Conservation (phyloP, 345 rosid genomes). For the Firmiana major region DNA sequence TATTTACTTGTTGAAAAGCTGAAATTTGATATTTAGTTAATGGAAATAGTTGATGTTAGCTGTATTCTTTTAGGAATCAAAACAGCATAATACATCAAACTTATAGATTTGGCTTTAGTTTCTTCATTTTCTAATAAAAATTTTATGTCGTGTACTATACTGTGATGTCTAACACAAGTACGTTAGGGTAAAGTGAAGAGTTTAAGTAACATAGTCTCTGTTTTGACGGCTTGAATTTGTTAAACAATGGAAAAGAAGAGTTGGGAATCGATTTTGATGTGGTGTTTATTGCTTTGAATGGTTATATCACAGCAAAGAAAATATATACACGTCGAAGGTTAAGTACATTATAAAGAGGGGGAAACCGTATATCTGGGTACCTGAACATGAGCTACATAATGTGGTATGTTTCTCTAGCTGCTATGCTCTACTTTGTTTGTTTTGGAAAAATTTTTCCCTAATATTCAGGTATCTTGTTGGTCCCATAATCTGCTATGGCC, state of each 20-base stretch:
- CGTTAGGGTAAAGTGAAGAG: not conserved
- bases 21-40: not conserved
- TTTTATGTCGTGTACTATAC: not conserved
- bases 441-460: not conserved
- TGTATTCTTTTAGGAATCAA: not conserved
- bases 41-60: conserved; percentile 1
- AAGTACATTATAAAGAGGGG: conserved; percentile 71
- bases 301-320: conserved; percentile 45
- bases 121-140: not conserved
- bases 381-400: conserved; percentile 71
- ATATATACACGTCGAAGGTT: conserved; percentile 68
- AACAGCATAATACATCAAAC: not conserved
- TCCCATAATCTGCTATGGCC: not conserved
- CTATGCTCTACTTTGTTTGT: not conserved
- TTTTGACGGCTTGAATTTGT: not conserved
- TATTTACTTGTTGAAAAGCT: not conserved
- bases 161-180: not conserved
- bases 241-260: not conserved
- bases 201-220: not conserved
- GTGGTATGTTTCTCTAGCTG: conserved; percentile 45
- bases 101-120: not conserved
- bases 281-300: not conserved
- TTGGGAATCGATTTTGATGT: not conserved
- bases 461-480: not conserved
- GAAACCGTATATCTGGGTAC: conserved; percentile 79